Base-by-base conservation (phyloP, 441 rosid genomes). In the Metrosideros polymorpha region DNA sequence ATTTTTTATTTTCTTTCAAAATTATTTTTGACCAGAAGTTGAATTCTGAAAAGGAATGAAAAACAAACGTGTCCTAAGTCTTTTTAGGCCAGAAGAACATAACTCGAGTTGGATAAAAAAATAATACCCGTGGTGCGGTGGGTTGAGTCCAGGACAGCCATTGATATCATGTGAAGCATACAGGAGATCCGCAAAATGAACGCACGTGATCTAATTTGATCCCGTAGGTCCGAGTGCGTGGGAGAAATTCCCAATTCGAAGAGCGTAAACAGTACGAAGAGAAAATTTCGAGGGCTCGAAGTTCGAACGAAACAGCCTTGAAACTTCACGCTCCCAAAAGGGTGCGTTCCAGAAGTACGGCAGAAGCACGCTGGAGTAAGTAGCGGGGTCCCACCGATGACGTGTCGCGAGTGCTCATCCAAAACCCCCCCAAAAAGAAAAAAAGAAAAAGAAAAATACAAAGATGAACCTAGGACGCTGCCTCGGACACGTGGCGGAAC, bases 391-490 rank as follows among this genome's bases (percentile, higher is more conserved):
- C 47, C 47, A 71, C 47, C n/a, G 79, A 71, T 71, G 79, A 39
- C 45, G 71, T 29, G 35, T 15, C 71, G 9, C 71, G 39, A 15
- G 71, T n/a, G 39, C 19, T 15, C 35, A 9, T 59, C 71, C 66
- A n/a, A 57, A 30, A n/a, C 19, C 52, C 52, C 4, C 18, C 55
- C 24, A 4, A 15, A 7, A 9, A 1, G 15, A 61, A 6, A 14
- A n/a, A 1, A 9, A 24, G 7, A 17, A 0, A 1, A 2, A 22
- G 5, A 39, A 22, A 22, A 3, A 3, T 5, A 39, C 13, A 6
- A 19, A 2, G 15, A 24, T 19, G 5, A 19, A 1, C 7, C 45
- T 27, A 6, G 77, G 77, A 24, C 15, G 15, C 79, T 22, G n/a
- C 27, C 3, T 22, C 47, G 79, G 79, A 39, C n/a, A 22, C 79